Evolutionary conservation across 1,284 basidiomycete genomes (phyloP), one percentile per base, ranked within the genome.

Genomic region (Flammula alnicola): DNA sequence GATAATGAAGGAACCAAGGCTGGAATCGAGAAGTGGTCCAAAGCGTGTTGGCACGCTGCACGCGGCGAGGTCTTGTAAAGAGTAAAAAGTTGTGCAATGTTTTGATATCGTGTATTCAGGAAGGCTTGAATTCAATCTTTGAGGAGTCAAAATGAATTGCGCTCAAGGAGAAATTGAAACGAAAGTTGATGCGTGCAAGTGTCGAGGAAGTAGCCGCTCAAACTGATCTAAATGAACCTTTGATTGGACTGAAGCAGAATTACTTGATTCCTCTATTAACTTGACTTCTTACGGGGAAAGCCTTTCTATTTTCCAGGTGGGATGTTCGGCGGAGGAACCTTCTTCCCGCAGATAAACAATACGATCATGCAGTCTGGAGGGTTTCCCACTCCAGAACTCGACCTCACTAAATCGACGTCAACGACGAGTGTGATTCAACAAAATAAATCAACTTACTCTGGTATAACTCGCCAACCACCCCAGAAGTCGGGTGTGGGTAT

Each of bases 381-480:
- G 92, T 63, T 94, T 90, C 27, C 95, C 95, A 12, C 83, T 80
- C 95, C 95, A 98, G 69, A 97, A 97, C 65, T 98, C 95, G 45
- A 97, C 77, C 72, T 83, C 81, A 40, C 81, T 83, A 49, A n/a
- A 47, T 38, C 22, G 35, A 44, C 19, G 39, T 36, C 44, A 39
- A 22, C 22, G 23, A 52, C 14, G 47, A 42, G 29, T n/a, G 10
- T 32, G 11, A 10, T 8, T n/a, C 10, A 32, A 22, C 14, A 51
- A 35, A 38, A 35, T 12, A 36, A 48, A 39, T 41, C 10, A 40
- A 80, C 86, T 68, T 69, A 95, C 90, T 82, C 81, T 11, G 97
- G 97, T 5, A 98, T 77, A 31, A 99, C 80, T 59, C 95, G 80
- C 86, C 92, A 98, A 2, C 96, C 96, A 50, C 96, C 96, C 97